phyloP scores from a whole-genome alignment of 148 eudicot species.

The Fagopyrum esculentum region DNA sequence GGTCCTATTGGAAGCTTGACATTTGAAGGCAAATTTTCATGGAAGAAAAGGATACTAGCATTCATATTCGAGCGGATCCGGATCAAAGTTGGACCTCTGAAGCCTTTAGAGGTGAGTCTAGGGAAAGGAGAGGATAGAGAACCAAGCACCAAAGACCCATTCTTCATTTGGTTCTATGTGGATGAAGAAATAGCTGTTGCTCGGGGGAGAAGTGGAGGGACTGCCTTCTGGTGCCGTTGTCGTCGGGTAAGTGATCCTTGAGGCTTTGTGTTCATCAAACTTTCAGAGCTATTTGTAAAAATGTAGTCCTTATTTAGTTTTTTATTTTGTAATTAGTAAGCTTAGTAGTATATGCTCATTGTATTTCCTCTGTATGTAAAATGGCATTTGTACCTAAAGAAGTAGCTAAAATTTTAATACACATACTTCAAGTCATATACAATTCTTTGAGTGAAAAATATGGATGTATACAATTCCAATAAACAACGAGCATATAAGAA shows the following conservation, averaged over 20 bases:
- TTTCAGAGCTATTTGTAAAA: not conserved
- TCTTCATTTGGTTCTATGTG: constrained; percentile 86
- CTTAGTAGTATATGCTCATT: not conserved
- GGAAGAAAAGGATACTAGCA: constrained; percentile 85
- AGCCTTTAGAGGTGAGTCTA: constrained; percentile 54
- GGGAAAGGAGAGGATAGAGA: constrained; percentile 62
- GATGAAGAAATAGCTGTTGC: constrained; percentile 97
- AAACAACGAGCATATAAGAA: too few relatives aligned
- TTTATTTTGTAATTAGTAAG: not conserved
- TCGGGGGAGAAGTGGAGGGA: constrained; percentile 89
- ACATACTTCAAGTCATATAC: too few relatives aligned
- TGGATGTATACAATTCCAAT: too few relatives aligned
- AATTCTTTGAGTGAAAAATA: too few relatives aligned
- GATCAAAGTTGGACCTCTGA: constrained; percentile 71
- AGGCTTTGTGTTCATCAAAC: constrained; percentile 6
- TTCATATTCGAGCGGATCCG: constrained; percentile 72
- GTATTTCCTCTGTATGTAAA: not conserved
- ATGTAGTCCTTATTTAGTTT: not conserved
- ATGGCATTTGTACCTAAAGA: not conserved
- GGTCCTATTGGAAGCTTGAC: constrained; percentile 68
- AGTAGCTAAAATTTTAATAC: not conserved
- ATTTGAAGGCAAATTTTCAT: constrained; percentile 82
- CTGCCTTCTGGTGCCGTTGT: constrained; percentile 97
- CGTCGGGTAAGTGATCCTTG: constrained; percentile 27
- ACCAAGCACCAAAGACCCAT: constrained; percentile 71